Percentiles rank a stretch among this genome's conserved stretches.
Evolutionary conservation across 2,329 filamentous ascomycete species (phyloP).

Genomic region (Erysiphe pulchra): DNA sequence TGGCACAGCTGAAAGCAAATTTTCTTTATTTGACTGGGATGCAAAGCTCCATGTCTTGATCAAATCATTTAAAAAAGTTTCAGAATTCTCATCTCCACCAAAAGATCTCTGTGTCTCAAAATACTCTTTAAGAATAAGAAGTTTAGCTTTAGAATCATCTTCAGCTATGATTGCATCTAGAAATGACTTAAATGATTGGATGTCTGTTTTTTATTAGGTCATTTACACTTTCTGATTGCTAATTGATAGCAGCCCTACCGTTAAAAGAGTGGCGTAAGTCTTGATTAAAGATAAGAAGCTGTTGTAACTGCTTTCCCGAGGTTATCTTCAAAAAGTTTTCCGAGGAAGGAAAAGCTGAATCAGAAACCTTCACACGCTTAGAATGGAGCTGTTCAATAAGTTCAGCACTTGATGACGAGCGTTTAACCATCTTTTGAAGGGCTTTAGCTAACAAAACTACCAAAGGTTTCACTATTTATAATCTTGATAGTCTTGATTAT

Average conservation of each 20-base stretch:
- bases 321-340: constrained; percentile 16
- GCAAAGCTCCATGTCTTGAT: constrained; percentile 78
- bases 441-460: constrained; percentile 60
- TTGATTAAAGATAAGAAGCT: constrained; percentile 45
- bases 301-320: constrained; percentile 38
- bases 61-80: constrained; percentile 47
- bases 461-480: constrained; percentile 60
- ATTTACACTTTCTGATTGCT: not conserved
- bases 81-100: constrained; percentile 25
- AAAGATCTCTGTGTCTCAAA: constrained; percentile 29
- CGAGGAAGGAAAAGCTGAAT: constrained; percentile 37
- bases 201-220: constrained; percentile 18
- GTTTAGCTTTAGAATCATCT: constrained; percentile 20
- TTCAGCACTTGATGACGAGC: constrained; percentile 80
- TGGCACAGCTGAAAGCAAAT: constrained; percentile 53
- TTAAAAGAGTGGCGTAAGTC: constrained; percentile 41
- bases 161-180: constrained; percentile 37
- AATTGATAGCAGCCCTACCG: constrained; percentile 18
- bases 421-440: constrained; percentile 87
- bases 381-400: constrained; percentile 29
- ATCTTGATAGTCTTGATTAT: constrained; percentile 81
- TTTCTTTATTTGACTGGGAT: constrained; percentile 53
- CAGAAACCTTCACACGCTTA: constrained; percentile 23
- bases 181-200: constrained; percentile 44
- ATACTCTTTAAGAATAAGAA: constrained; percentile 42